Evolutionary conservation across 2,329 filamentous ascomycete species (phyloP).

Genomic region (Calonectria fujianensis): DNA sequence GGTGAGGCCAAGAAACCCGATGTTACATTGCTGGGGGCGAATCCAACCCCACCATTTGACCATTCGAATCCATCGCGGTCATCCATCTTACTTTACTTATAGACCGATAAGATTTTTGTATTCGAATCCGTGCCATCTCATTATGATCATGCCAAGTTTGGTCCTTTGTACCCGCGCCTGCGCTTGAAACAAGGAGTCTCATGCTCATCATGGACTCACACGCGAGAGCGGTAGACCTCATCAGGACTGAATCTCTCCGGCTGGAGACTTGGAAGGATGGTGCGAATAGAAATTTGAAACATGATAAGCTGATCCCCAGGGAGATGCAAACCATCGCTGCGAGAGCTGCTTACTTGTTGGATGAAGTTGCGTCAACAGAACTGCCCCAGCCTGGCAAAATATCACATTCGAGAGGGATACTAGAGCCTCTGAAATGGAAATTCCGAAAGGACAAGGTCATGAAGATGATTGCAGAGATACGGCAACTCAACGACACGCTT

Average conservation of each 20-base stretch:
- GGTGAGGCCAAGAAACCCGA: not conserved
- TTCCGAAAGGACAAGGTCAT: not conserved
- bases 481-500: not conserved
- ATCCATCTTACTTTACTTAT: not conserved
- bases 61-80: not conserved
- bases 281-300: not conserved
- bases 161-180: not conserved
- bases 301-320: not conserved
- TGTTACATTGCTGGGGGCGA: not conserved
- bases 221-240: not conserved
- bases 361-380: not conserved
- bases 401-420: not conserved
- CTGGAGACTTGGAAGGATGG: not conserved
- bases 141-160: not conserved
- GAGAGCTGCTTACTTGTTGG: not conserved
- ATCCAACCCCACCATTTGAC: not conserved
- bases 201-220: not conserved
- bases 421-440: not conserved
- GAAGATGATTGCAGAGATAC: not conserved
- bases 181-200: not conserved
- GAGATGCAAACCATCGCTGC: conserved; percentile 1
- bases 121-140: not conserved
- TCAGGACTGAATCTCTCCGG: not conserved
- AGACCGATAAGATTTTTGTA: not conserved
- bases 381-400: not conserved